Base-by-base conservation (phyloP, 2,329 filamentous ascomycete genomes). In the Fusarium nanum region DNA sequence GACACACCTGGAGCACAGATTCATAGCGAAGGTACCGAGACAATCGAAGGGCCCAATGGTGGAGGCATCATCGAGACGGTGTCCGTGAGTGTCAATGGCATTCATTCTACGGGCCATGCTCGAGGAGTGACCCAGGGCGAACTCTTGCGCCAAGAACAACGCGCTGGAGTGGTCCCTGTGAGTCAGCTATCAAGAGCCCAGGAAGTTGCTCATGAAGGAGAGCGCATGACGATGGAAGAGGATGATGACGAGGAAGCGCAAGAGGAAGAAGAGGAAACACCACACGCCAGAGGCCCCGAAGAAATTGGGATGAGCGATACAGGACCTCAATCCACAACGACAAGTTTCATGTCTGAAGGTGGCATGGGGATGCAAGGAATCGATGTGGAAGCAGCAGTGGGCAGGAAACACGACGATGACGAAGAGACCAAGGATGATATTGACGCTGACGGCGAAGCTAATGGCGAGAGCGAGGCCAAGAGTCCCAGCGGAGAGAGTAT, bases 261-360 rank as follows among this genome's bases (percentile, higher is more conserved):
- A 57, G 80, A 83, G 40, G 80, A 82, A 30, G 86, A 87, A 18
- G 85, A 88, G 9, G 86, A 87, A 10, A 91, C 89, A 55, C 93
- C 94, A 7, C 93, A 97, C 79, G 93, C 92, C 1, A 87, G 93
- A 42, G 95, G 95, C 0, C 96, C 96, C 0, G 89, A 93, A 30
- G 87, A 93, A 72, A 92, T 98, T 53, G 95, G 94, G 7, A 89
- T 94, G 63, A 90, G 93, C 73, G 96, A 99, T 77, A 92, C 93
- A 70, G 96, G 96, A 0, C 90, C 92, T 12, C 94, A 93, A 79
- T 81, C 70, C 55, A 82, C 80, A 56, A 81, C 78, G 18, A 82
- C 78, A 42, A 80, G 77, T 53, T 78, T 79, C 60, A 76, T 81
- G 23, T 78, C 83, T 58, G 79, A 82, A 46, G 77, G 75, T 34